phyloP scores from a whole-genome alignment of 257 asterid species.

The Petrea volubilis region DNA sequence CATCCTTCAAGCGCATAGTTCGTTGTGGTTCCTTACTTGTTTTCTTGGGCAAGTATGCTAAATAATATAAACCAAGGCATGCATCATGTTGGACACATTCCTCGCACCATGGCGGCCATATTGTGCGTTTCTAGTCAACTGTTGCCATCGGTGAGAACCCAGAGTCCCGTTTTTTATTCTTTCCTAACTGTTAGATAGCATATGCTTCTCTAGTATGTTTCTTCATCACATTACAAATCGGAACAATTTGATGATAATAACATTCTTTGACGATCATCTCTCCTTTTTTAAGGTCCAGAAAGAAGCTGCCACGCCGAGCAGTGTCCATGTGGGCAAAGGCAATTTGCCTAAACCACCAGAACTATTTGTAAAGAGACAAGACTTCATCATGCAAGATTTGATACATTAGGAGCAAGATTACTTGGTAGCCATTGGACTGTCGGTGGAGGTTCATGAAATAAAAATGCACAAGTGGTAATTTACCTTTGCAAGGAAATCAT shows the following conservation, averaged over 20 bases:
- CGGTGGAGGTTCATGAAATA: neutral
- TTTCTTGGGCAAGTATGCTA: neutral
- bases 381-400: neutral
- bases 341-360: neutral
- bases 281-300: neutral
- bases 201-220: neutral
- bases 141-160: neutral
- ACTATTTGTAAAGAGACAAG: neutral
- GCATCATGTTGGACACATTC: neutral
- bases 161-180: neutral
- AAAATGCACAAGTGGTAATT: neutral
- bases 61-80: no score
- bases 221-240: neutral
- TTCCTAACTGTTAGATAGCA: neutral
- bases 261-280: neutral
- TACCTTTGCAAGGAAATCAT: neutral
- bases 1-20: neutral
- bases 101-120: neutral
- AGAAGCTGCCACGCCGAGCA: neutral
- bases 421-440: neutral
- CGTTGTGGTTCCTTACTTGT: neutral
- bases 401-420: neutral
- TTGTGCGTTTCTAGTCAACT: neutral
- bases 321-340: neutral
- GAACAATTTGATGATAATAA: neutral